Evolutionary conservation across 495 filamentous ascomycete genomes (phyloP).

Genomic region (Xylaria sp.): DNA sequence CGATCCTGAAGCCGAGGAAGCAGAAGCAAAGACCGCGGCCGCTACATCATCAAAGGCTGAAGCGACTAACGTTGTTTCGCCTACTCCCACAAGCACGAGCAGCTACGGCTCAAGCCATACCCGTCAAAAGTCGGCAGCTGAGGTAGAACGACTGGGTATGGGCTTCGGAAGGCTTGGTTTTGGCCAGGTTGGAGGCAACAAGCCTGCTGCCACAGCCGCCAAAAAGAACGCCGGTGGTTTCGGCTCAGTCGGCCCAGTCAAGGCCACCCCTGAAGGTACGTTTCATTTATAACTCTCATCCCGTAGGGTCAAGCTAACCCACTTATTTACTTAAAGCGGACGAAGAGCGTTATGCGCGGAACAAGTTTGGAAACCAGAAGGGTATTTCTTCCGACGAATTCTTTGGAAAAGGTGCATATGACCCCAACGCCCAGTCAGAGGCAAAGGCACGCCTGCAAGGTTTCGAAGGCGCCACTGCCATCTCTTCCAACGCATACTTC

Average conservation of each 20-base stretch:
- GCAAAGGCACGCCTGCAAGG: slow-evolving; percentile 85
- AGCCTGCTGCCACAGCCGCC: slow-evolving; percentile 60
- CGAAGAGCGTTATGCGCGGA: slow-evolving; percentile 73
- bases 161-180: slow-evolving; percentile 88
- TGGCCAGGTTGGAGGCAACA: slow-evolving; percentile 78
- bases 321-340: slow-evolving; percentile 58
- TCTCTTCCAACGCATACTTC: slow-evolving; percentile 97
- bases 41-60: slow-evolving; percentile 49
- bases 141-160: slow-evolving; percentile 91
- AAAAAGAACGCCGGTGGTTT: slow-evolving; percentile 83
- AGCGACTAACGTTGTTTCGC: slow-evolving; percentile 66
- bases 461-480: slow-evolving; percentile 90
- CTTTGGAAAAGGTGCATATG: slow-evolving; percentile 88
- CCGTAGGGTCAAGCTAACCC: neutral
- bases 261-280: slow-evolving; percentile 73
- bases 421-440: slow-evolving; percentile 80
- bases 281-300: slow-evolving; percentile 15
- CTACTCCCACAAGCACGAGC: slow-evolving; percentile 75
- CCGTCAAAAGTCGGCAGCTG: slow-evolving; percentile 66
- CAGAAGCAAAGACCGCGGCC: slow-evolving; percentile 62
- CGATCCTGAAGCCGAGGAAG: slow-evolving; percentile 86
- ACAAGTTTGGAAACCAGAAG: slow-evolving; percentile 91
- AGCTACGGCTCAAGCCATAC: slow-evolving; percentile 67
- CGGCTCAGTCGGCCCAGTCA: slow-evolving; percentile 79
- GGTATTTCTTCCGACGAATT: slow-evolving; percentile 98